Evolutionary conservation across 306 rosid species (phyloP).

Genomic region (Ammopiptanthus mongolicus): DNA sequence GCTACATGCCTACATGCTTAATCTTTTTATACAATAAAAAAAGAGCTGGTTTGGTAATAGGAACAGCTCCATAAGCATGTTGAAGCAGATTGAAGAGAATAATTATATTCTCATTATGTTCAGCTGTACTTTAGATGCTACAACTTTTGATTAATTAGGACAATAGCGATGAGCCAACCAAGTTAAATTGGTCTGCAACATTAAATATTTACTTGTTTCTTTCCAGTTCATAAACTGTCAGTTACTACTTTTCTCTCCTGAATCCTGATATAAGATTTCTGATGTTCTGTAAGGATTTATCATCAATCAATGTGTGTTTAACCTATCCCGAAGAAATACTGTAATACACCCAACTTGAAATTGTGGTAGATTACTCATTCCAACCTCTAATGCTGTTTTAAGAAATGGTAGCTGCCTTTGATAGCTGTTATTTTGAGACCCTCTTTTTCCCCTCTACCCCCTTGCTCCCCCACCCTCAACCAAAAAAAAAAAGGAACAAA

Average conservation of each 20-base stretch:
- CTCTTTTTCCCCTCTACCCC: neutral
- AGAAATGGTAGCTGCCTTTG: neutral
- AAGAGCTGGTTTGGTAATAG: neutral
- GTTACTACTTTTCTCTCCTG: neutral
- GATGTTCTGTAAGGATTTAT: neutral
- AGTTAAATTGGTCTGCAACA: neutral
- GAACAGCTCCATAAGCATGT: neutral
- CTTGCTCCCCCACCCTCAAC: neutral
- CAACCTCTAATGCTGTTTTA: neutral
- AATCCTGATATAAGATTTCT: neutral
- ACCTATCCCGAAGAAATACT: neutral
- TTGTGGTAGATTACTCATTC: neutral
- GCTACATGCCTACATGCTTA: neutral
- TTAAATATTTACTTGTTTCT: neutral
- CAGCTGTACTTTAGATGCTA: neutral
- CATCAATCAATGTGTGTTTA: neutral
- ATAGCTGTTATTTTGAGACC: neutral
- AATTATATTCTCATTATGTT: neutral
- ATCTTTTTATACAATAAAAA: neutral
- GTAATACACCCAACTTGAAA: neutral
- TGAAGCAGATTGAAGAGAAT: neutral
- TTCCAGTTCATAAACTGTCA: neutral
- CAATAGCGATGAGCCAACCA: neutral
- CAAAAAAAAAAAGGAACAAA: neutral
- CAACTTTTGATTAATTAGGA: neutral